These are phyloP conservation scores for Collybiopsis confluens DNA, from an alignment of 768 basidiomycete species.

Conservation along the genomic window DNA sequence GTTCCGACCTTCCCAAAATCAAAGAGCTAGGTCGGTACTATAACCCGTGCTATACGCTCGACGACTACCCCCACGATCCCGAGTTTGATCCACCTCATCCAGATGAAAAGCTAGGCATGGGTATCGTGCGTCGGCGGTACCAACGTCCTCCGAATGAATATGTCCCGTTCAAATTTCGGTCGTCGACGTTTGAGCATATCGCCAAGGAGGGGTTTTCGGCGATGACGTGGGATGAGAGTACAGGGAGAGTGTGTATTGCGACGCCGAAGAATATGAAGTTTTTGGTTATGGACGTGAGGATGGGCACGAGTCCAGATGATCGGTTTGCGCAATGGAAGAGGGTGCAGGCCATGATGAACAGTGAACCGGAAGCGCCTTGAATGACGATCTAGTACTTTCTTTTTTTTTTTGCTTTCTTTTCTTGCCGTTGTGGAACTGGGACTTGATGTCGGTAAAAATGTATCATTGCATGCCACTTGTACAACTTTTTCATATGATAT, in stretches of 20 bases:
- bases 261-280: slow-evolving; percentile 33
- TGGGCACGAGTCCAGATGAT: slow-evolving; percentile 20
- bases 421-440: no score
- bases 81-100: slow-evolving; percentile 12
- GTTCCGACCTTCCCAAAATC: slow-evolving; percentile 24
- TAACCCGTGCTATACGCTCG: background rate
- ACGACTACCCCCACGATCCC: slow-evolving; percentile 3
- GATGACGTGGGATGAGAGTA: slow-evolving; percentile 63
- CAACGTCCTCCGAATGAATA: slow-evolving; percentile 14
- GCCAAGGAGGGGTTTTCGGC: slow-evolving; percentile 34
- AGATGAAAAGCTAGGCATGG: slow-evolving; percentile 13
- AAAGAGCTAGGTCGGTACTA: slow-evolving; percentile 15
- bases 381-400: background rate
- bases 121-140: slow-evolving; percentile 19
- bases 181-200: slow-evolving; percentile 11
- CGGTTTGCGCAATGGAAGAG: slow-evolving; percentile 28
- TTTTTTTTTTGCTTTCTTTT: no score
- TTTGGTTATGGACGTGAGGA: slow-evolving; percentile 46
- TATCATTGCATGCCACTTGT: no score
- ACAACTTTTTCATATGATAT: no score
- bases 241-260: slow-evolving; percentile 55
- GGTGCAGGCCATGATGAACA: slow-evolving; percentile 26
- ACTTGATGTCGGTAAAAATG: no score
- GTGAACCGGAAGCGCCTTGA: slow-evolving; percentile 20
- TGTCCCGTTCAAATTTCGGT: slow-evolving; percentile 10